Evolutionary conservation across 257 asterid genomes (phyloP).

Genomic region (Capsicum baccatum): DNA sequence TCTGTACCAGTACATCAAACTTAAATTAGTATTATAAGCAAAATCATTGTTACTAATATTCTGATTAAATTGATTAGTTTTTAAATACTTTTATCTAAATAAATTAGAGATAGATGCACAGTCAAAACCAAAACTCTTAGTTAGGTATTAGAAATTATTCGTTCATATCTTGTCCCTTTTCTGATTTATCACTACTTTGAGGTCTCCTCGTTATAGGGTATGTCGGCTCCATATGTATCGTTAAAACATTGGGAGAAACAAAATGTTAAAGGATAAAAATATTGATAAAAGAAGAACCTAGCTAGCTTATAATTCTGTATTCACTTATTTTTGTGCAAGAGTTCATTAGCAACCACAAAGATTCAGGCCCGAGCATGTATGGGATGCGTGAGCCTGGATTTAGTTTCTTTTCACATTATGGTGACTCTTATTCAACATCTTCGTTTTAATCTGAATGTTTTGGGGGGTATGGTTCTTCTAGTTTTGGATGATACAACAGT

Average conservation of each 20-base stretch:
- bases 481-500: slow-evolving; percentile 29
- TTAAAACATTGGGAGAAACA: background rate
- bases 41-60: no score
- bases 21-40: background rate
- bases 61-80: background rate
- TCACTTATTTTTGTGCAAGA: slow-evolving; percentile 30
- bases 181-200: background rate
- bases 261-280: background rate
- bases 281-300: background rate
- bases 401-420: slow-evolving; percentile 26
- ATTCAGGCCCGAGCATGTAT: slow-evolving; percentile 30
- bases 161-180: background rate
- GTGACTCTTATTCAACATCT: slow-evolving; percentile 32
- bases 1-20: no score
- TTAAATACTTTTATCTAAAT: background rate
- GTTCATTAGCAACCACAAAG: slow-evolving; percentile 29
- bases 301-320: background rate
- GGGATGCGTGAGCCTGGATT: slow-evolving; percentile 26
- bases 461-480: slow-evolving; percentile 36
- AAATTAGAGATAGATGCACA: background rate
- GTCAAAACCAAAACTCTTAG: background rate
- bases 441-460: slow-evolving; percentile 25
- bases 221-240: background rate
- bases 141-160: background rate
- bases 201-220: background rate